Conservation (phyloP, 1,284 basidiomycete species). For the Ceratobasidium sp. region DNA sequence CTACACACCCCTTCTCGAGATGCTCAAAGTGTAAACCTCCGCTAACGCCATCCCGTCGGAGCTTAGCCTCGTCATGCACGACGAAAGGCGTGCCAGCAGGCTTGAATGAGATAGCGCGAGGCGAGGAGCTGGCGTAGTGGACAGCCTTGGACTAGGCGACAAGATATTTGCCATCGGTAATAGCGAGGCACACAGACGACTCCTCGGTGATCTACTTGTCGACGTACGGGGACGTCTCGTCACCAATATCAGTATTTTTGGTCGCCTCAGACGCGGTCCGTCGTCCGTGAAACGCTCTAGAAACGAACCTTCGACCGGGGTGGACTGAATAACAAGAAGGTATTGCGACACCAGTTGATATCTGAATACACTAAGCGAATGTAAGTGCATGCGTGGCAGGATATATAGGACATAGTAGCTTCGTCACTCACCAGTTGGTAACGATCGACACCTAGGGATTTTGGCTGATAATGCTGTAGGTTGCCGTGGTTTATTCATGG, state of each 20-base stretch:
- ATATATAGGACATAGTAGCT: too few species aligned
- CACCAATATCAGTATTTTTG: slow-evolving; percentile 94
- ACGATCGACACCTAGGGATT: too few species aligned
- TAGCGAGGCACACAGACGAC: slow-evolving; percentile 71
- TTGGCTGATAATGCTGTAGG: too few species aligned
- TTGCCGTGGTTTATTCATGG: too few species aligned
- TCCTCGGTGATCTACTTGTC: slow-evolving; percentile 98
- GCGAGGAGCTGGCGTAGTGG: slow-evolving; percentile 97
- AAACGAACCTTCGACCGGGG: slow-evolving; percentile 89
- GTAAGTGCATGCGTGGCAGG: too few species aligned
- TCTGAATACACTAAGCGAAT: too few species aligned
- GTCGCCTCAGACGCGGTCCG: slow-evolving; percentile 97
- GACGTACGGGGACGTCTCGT: slow-evolving; percentile 96
- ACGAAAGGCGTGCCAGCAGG: slow-evolving; percentile 92
- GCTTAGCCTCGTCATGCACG: slow-evolving; percentile 99
- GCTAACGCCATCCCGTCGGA: slow-evolving; percentile 98
- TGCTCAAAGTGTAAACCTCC: slow-evolving; percentile 99
- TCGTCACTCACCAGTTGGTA: too few species aligned
- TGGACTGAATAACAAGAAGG: slow-evolving; percentile 67
- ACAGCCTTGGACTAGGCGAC: slow-evolving; percentile 94
- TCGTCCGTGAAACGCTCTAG: slow-evolving; percentile 96
- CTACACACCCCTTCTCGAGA: slow-evolving; percentile 92
- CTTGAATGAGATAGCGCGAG: slow-evolving; percentile 83
- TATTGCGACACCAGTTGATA: slow-evolving; percentile 1
- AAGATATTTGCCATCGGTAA: slow-evolving; percentile 88